Base-by-base conservation (phyloP, 2,329 filamentous ascomycete genomes). In the Fusarium chlamydosporum region DNA sequence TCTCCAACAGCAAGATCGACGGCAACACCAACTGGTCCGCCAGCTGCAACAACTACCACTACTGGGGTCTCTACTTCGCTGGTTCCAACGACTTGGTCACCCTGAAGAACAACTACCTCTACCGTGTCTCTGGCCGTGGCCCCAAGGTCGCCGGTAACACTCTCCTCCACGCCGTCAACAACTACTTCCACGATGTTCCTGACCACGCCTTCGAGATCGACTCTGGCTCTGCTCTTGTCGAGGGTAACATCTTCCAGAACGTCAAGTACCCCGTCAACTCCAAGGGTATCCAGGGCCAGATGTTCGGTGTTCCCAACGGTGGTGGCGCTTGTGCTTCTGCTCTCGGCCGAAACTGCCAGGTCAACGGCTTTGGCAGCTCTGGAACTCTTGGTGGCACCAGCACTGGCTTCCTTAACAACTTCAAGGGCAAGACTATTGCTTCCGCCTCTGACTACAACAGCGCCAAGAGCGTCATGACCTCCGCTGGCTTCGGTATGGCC, bases 1-100 rank as follows among this genome's bases (percentile, higher is more conserved):
- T 90, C 75, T 86, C 86, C 70, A 89, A 89, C 83, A 82, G 75
- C 78, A 84, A 87, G 73, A 84, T 90, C 70, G 83, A 90, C 72
- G 88, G 88, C 45, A 74, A 75, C 26, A 82, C 82, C 34, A 75
- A 78, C 18, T 89, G 82, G 79, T 88, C 86, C 12, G 83, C 87
- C 6, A 85, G 82, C 46, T 89, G 87, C 77, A 80, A 89, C 72
- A 81, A 80, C 40, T 82, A 86, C 76, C 86, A 88, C 78, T 89
- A 89, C 83, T 89, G 87, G 85, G 82, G 78, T 31, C 76, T 88
- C 67, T 88, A 86, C 79, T 81, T 89, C 48, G 83, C 81, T 40
- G 87, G 88, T n/a, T 79, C 81, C 58, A 81, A 77, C 74, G 87
- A 89, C 73, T 37, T 74, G 63, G 80, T 89, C 72, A 89, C 87